Base-by-base conservation (phyloP, 2,329 filamentous ascomycete genomes). In the Epichloe brachyelytri region DNA sequence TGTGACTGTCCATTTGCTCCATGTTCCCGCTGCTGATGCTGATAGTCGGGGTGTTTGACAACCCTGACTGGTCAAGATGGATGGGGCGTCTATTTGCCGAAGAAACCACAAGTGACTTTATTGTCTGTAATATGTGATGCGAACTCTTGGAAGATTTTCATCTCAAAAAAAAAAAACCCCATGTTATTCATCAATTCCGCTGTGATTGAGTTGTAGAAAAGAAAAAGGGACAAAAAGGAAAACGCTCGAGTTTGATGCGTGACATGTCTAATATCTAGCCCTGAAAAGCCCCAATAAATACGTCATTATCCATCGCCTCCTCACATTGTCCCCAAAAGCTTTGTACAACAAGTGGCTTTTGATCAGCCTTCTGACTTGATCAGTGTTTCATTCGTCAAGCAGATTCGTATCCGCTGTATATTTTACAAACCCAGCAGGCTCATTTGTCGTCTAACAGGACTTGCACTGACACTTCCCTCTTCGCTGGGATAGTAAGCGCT, bases 401-500 rank as follows among this genome's bases (percentile, higher is more conserved):
- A 48, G 6, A 41, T 17, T 48, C 15, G 12, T 48, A 5, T 19
- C 15, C 22, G 30, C 3, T 30, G n/a, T 33, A 34, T 26, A 14
- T 19, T 34, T 56, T 53, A 69, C 36, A 68, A 49, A 4, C 80
- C 82, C 57, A 88, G 65, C 58, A 88, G 69, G 64, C 82, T 86
- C 83, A 88, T 85, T 64, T 88, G 83, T 57, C 83, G 74, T 59
- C 82, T 74, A 57, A 87, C 70, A 5, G 85, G 84, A 60, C 83
- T 86, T 12, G 82, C 80, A 47, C 76, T 75, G 47, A 71, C 78
- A 60, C 81, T 85, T 48, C 80, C 83, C 54, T 88, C 85, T 65
- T 89, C 85, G 60, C 84, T 88, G 37, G 80, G 77, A 62, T 83
- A 82, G 62, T 75, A 83, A 38, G 77, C 80, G 45, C 79, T 82